phyloP scores from a whole-genome alignment of 495 filamentous ascomycete species.

The Penicillium ucsense region DNA sequence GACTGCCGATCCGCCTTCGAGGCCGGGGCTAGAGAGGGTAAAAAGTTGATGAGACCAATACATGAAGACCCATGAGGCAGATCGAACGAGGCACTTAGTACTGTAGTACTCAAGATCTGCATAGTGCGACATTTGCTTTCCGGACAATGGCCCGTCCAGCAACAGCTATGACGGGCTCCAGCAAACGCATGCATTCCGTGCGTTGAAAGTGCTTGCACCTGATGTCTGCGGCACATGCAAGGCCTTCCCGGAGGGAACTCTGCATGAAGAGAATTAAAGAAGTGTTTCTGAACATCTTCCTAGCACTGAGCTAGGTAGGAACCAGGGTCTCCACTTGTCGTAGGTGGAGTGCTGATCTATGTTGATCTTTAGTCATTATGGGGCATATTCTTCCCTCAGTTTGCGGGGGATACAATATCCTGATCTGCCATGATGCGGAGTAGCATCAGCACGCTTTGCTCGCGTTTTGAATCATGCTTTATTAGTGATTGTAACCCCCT shows the following conservation, averaged over 20 bases:
- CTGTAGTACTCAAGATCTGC: not conserved
- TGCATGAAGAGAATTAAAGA: too few relatives aligned
- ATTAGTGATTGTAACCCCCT: too few relatives aligned
- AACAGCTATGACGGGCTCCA: not conserved
- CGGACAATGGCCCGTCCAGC: not conserved
- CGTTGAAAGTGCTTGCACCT: not conserved
- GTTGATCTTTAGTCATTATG: constrained; percentile 3
- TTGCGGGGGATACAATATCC: constrained; percentile 11
- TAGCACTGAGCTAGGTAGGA: not conserved
- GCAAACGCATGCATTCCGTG: not conserved
- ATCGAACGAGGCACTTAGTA: too few relatives aligned
- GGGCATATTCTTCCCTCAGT: constrained; percentile 4
- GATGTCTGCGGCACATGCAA: not conserved
- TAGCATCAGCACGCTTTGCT: too few relatives aligned
- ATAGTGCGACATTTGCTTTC: constrained; percentile 3
- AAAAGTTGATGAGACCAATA: too few relatives aligned
- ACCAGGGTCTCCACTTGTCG: not conserved
- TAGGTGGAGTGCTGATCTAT: constrained; percentile 9
- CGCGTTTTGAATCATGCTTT: too few relatives aligned
- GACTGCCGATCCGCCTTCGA: not conserved
- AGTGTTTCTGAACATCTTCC: too few relatives aligned
- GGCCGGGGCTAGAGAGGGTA: too few relatives aligned
- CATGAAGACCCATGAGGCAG: too few relatives aligned
- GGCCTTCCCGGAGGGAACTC: too few relatives aligned
- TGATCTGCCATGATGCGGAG: not conserved